These are phyloP conservation scores for Globisporangium cylindrosporum DNA, from an alignment of 352 stramenopile species.

Conservation along the genomic window DNA sequence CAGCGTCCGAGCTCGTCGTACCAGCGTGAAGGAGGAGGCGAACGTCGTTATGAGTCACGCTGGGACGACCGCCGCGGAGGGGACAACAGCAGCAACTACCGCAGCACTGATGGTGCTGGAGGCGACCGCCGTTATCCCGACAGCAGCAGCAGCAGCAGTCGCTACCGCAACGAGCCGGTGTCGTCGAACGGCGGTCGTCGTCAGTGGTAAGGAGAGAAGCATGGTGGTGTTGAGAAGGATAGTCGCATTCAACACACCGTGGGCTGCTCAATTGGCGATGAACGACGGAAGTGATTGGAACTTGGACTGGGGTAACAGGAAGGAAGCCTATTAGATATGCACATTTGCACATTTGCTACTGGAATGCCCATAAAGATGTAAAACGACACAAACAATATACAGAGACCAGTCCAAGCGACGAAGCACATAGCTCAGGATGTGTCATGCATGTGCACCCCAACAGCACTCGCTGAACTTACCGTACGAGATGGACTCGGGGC, in stretches of 20 bases:
- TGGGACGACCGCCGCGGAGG: slow-evolving; percentile 65
- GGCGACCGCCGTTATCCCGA: slow-evolving; percentile 2
- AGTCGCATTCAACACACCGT: neutral
- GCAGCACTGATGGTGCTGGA: slow-evolving; percentile 14
- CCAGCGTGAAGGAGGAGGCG: slow-evolving; percentile 30
- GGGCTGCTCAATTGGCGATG: neutral
- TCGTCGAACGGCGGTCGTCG: neutral
- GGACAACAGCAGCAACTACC: slow-evolving; percentile 19
- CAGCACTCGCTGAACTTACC: neutral
- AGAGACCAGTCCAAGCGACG: neutral
- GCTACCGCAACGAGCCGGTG: slow-evolving; percentile 15
- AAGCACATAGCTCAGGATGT: neutral
- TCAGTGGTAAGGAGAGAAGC: slow-evolving; percentile 4
- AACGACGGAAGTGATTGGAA: neutral
- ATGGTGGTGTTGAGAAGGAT: neutral
- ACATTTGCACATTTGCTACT: neutral
- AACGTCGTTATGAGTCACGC: slow-evolving; percentile 60
- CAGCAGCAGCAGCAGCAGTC: neutral
- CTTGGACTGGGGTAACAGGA: neutral
- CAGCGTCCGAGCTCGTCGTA: slow-evolving; percentile 45
- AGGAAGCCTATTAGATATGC: neutral
- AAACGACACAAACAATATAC: neutral
- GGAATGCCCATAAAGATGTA: neutral
- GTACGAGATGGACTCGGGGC: no score
- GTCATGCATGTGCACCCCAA: neutral